Evolutionary conservation across 2,329 filamentous ascomycete genomes (phyloP), one percentile per base, ranked within the genome.

Genomic region (Orbilia blumenaviensis): DNA sequence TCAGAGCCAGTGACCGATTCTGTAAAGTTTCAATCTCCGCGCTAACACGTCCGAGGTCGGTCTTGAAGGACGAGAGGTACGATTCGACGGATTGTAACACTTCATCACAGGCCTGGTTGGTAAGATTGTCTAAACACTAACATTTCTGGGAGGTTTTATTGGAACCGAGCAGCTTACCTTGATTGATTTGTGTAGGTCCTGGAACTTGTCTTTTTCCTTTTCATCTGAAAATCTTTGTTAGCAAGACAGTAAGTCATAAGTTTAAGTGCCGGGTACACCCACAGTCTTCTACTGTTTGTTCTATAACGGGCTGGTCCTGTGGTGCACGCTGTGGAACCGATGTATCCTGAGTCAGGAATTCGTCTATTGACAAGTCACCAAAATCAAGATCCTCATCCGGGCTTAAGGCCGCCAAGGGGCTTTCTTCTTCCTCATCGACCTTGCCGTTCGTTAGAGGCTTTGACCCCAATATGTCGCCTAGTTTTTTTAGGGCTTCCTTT

Each of bases 1-100:
- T 97, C 73, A 99, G 84, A 6, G 91, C 89, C 9, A 90, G 88
- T 0, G 95, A 99, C 52, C 95, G 89, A 61, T 91, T 90, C 84
- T 99, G 95, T 42, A 99, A 84, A 1, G 90, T 93, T 83, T 99
- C 95, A 61, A 99, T 99, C 82, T 99, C 95, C 5, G 93, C 91
- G 0, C 95, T 97, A 10, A 99, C 95, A 12, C 89, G 88, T 7
- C 93, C 94, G 9, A 99, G 88, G 82, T 99, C 96, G 75, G 93
- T 92, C 81, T 96, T 93, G 81, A 99, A 99, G 82, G 90, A 94
- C 38, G 92, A 92, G 63, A 99, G 86, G 82, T 97, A 98, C 32
- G 89, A 90, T 84, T 99, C 94, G 66, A 99, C 95, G 0, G 94
- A 97, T 83, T 90, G 92, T 50, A 98, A 87, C 60, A 98, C 92